These are phyloP conservation scores for Auricularia sp. DNA, from an alignment of 768 basidiomycete genomes.

Conservation along the genomic window DNA sequence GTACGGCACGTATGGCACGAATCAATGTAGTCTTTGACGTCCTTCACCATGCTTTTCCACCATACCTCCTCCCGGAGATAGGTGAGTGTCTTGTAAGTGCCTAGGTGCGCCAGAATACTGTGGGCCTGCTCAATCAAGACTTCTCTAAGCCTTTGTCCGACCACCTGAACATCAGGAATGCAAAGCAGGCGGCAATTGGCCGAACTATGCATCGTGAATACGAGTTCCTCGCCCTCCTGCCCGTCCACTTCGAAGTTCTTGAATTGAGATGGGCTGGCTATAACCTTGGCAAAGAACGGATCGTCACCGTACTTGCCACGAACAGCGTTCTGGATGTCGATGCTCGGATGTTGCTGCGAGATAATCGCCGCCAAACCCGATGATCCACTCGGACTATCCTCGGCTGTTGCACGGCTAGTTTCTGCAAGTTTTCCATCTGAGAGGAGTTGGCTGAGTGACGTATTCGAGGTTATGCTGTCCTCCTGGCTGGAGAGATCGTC, in stretches of 20 bases:
- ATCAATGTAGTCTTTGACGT: constrained; percentile 19
- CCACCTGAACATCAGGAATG: constrained; percentile 6
- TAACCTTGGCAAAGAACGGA: constrained; percentile 2
- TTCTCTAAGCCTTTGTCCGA: not conserved
- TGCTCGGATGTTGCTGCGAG: not conserved
- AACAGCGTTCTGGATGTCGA: not conserved
- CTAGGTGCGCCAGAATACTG: constrained; percentile 29
- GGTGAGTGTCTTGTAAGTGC: constrained; percentile 15
- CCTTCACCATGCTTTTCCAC: constrained; percentile 27
- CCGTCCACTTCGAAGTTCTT: constrained; percentile 5
- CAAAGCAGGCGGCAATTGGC: not conserved
- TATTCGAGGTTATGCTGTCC: too few species aligned
- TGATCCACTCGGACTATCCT: too few species aligned
- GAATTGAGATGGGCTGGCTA: not conserved
- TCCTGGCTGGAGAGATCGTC: not conserved
- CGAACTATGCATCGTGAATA: not conserved
- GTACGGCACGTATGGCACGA: constrained; percentile 14
- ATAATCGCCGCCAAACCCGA: too few species aligned
- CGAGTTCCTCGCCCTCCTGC: not conserved
- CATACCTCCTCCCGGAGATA: constrained; percentile 18
- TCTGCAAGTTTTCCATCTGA: too few species aligned
- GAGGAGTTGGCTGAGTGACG: too few species aligned
- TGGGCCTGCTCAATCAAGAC: constrained; percentile 16
- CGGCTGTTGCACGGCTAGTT: too few species aligned
- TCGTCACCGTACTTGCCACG: not conserved